A percentile compares a stretch with the other conserved stretches of the same genome.
These are phyloP conservation scores for Mortierella sp. DNA, from an alignment of 371 early-diverging fungal species.

Conservation along the genomic window DNA sequence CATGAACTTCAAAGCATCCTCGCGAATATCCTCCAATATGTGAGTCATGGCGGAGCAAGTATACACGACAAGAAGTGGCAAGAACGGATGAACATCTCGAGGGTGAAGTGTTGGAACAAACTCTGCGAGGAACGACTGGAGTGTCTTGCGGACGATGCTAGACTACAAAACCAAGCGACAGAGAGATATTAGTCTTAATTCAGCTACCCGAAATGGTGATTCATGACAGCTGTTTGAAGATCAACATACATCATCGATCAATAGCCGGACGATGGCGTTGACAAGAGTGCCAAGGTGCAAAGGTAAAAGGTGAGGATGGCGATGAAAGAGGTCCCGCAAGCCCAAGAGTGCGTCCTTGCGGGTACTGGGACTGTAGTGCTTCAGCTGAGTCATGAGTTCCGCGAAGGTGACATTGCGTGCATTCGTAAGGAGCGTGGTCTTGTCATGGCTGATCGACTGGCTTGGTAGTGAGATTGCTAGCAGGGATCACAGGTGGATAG, in stretches of 20 bases:
- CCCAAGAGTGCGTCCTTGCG: constrained; percentile 83
- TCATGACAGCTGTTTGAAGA: not conserved
- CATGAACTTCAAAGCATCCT: constrained; percentile 83
- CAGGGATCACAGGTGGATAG: not conserved
- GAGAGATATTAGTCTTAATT: not conserved
- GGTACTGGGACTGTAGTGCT: constrained; percentile 80
- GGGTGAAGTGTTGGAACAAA: constrained; percentile 53
- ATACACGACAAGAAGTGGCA: constrained; percentile 80
- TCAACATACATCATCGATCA: constrained; percentile 71
- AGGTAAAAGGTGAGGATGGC: constrained; percentile 64
- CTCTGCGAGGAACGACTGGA: constrained; percentile 55
- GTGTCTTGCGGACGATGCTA: constrained; percentile 54
- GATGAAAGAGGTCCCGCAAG: constrained; percentile 71
- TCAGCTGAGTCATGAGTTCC: constrained; percentile 77
- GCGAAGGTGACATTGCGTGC: constrained; percentile 77
- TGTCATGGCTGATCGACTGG: constrained; percentile 82
- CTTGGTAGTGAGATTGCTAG: constrained; percentile 79
- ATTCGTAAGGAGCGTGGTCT: constrained; percentile 74
- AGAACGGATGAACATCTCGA: constrained; percentile 81
- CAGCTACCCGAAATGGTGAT: too few species aligned
- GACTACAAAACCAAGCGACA: constrained; percentile 43
- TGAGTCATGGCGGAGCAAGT: constrained; percentile 92
- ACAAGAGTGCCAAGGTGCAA: constrained; percentile 75
- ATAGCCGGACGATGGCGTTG: constrained; percentile 65
- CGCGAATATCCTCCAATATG: constrained; percentile 85